Evolutionary conservation across 257 asterid genomes (phyloP).

Genomic region (Forsythia suspensa): DNA sequence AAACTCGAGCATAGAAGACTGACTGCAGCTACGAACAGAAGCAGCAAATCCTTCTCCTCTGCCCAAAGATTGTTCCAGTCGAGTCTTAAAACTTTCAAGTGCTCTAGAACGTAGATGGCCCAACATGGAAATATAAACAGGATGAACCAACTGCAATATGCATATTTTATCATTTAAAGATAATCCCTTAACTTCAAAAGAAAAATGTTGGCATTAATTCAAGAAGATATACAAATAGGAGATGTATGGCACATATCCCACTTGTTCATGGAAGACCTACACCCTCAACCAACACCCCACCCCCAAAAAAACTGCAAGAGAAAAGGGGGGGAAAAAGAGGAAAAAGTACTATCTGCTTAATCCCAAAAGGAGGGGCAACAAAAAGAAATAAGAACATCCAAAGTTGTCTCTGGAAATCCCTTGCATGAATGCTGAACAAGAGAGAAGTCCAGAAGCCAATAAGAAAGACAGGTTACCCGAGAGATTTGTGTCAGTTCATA

Average conservation of each 20-base stretch:
- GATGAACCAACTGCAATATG: conserved; percentile 51
- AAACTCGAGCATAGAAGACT: conserved; percentile 42
- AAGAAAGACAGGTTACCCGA: background rate
- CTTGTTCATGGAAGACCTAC: background rate
- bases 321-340: background rate
- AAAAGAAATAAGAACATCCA: background rate
- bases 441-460: background rate
- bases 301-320: background rate
- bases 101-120: conserved; percentile 50
- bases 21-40: conserved; percentile 43
- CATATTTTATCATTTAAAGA: background rate
- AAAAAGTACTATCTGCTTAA: background rate
- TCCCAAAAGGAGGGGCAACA: background rate
- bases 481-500: background rate
- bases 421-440: background rate
- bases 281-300: background rate
- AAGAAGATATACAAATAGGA: background rate
- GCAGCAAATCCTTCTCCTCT: conserved; percentile 56
- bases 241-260: background rate
- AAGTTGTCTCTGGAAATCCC: background rate
- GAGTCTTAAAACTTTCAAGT: conserved; percentile 39
- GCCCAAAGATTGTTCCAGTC: conserved; percentile 36
- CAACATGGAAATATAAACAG: conserved; percentile 46
- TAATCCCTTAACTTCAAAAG: conserved; percentile 7
- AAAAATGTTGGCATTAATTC: background rate